These are phyloP conservation scores for Dioszegia hungarica DNA, from an alignment of 768 basidiomycete species.

Conservation along the genomic window DNA sequence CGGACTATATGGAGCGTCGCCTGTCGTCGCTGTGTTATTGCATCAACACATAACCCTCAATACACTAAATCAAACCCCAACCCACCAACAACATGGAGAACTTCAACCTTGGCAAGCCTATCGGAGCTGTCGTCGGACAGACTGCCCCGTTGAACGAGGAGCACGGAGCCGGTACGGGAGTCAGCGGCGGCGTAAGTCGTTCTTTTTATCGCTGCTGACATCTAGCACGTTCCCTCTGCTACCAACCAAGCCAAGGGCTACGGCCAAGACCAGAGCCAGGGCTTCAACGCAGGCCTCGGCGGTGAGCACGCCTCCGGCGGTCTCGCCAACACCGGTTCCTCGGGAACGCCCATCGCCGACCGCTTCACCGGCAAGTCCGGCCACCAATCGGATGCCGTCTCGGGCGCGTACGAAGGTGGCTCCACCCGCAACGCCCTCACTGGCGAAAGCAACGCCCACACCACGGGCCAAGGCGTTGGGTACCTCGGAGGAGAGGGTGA, in stretches of 20 bases:
- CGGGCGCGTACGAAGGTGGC: constrained; percentile 35
- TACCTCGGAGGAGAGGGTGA: constrained; percentile 21
- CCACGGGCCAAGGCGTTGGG: constrained; percentile 35
- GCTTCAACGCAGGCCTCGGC: constrained; percentile 33
- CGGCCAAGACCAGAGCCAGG: constrained; percentile 16
- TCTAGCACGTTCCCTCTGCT: constrained; percentile 7
- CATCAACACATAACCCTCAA: too few relatives aligned
- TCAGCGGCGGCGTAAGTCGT: constrained; percentile 37
- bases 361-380: constrained; percentile 15
- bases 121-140: constrained; percentile 2
- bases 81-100: too few relatives aligned
- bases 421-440: constrained; percentile 31
- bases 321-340: constrained; percentile 3
- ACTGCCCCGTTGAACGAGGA: constrained; percentile 21
- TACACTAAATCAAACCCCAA: too few relatives aligned
- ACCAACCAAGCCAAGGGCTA: constrained; percentile 17
- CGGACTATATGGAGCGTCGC: too few relatives aligned
- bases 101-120: constrained; percentile 7
- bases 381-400: constrained; percentile 14
- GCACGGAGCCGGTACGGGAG: constrained; percentile 33
- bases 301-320: constrained; percentile 38
- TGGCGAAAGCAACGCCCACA: constrained; percentile 33
- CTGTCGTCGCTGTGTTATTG: too few relatives aligned
- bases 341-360: constrained; percentile 32
- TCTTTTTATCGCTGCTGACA: neutral